Evolutionary conservation across 2,329 filamentous ascomycete genomes (phyloP), one percentile per base, ranked within the genome.

Genomic region (Aspergillus costaricaensis): DNA sequence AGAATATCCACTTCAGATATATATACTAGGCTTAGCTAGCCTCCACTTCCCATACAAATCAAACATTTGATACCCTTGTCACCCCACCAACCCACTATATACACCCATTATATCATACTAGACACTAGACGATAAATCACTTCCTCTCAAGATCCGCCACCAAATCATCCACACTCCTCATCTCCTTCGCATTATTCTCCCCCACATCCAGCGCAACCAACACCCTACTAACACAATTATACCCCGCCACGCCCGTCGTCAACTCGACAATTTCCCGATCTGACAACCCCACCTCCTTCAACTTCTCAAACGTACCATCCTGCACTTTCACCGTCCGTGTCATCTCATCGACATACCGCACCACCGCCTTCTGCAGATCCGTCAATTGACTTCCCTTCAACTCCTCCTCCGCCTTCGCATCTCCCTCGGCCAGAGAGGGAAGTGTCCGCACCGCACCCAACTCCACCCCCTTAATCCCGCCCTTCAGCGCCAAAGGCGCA

Each of bases 191-290:
- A 65, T 80, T 80, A 58, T 76, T 76, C 69, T 80, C 79, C 2
- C 78, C 79, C 41, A 81, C 90, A 77, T 96, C 89, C 60, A 96
- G 75, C 10, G 92, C 91, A 8, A 96, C 91, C 67, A 96, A 75
- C 68, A 96, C 93, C 25, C 92, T 84, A 74, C 90, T 93, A 17
- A 96, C 92, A 71, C 91, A 93, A 74, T 96, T 96, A 74, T 96
- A 96, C 58, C 86, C 87, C n/a, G 90, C 91, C 60, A 94, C 85
- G n/a, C 90, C 92, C 30, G 90, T 87, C 44, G 91, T 94, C 65
- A 96, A 82, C 80, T 96, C 92, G 2, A 96, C 91, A 57, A 95
- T 83, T 77, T 94, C 89, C 65, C 86, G 82, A 62, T 94, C 89
- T 19, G 72, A 82, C 66, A 93, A 92, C 25, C 84, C 72, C n/a